Conservation (phyloP, 345 rosid genomes). For the Geranium brycei region DNA sequence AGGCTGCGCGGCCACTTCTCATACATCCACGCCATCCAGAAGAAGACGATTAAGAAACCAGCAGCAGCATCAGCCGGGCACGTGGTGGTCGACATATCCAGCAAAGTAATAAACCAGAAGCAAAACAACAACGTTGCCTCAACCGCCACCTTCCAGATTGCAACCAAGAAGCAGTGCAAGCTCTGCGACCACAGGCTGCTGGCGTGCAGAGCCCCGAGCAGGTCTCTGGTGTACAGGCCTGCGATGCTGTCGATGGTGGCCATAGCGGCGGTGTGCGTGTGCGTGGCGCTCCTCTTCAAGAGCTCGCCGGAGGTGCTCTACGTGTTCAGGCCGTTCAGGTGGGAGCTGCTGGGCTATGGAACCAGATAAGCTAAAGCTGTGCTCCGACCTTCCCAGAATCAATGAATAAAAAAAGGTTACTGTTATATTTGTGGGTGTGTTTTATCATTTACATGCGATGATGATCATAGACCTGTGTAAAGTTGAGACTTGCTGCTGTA, state of each 20-base stretch:
- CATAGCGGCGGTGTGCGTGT: conserved; percentile 92
- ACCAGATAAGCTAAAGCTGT: conserved; percentile 27
- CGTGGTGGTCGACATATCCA: conserved; percentile 20
- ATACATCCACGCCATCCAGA: conserved; percentile 83
- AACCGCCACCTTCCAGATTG: conserved; percentile 45
- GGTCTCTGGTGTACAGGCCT: conserved; percentile 72
- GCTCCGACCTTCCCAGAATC: no score
- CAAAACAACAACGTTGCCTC: conserved; percentile 14
- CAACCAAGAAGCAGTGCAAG: conserved; percentile 38
- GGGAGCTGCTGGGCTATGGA: conserved; percentile 86
- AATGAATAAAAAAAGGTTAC: no score
- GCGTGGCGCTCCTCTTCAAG: conserved; percentile 94
- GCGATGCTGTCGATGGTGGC: conserved; percentile 96
- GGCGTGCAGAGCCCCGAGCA: conserved; percentile 32
- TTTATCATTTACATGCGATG: no score
- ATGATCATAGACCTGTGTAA: no score
- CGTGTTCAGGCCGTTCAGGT: conserved; percentile 89
- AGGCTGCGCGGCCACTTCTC: conserved; percentile 94
- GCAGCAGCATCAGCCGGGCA: conserved; percentile 23
- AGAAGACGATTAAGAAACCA: conserved; percentile 48
- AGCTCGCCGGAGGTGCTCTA: conserved; percentile 85
- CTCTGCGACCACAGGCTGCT: conserved; percentile 50
- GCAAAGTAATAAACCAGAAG: conserved; percentile 22
- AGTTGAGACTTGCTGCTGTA: no score
- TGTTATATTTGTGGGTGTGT: no score